phyloP scores from a whole-genome alignment of 345 rosid species.

The Eucalyptus dawsonii region DNA sequence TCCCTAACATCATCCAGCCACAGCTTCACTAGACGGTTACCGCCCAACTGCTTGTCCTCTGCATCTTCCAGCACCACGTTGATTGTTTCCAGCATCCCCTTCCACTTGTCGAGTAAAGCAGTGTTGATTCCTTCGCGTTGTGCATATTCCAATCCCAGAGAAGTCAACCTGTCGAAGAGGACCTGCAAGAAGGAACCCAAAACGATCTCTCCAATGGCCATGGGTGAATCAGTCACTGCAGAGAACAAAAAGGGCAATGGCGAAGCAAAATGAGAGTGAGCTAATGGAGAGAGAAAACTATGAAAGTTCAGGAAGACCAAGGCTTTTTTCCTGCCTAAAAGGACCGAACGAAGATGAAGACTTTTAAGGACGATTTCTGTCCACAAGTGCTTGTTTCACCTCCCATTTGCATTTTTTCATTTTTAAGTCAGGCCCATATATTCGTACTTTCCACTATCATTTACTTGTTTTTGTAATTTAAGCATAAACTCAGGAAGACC shows the following conservation, averaged over 20 bases:
- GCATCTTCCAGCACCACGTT: not conserved
- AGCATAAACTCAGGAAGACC: no score
- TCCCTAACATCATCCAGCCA: not conserved
- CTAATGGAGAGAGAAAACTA: not conserved
- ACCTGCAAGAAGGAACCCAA: not conserved
- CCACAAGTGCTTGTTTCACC: not conserved
- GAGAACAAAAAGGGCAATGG: not conserved
- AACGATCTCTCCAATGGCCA: not conserved
- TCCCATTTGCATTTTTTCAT: no score
- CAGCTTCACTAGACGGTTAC: not conserved
- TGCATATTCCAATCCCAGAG: not conserved
- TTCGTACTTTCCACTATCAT: no score
- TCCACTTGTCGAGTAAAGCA: accelerated
- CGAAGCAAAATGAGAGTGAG: accelerated
- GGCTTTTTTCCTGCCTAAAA: accelerated
- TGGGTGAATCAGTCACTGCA: not conserved
- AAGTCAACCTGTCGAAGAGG: not conserved
- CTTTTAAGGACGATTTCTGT: not conserved
- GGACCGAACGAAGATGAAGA: not conserved
- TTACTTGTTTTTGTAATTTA: no score
- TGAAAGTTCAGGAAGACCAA: not conserved
- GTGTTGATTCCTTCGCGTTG: not conserved
- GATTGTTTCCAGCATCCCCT: not conserved
- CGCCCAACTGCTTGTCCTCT: not conserved
- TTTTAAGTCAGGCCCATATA: no score